Conservation (phyloP, 768 basidiomycete genomes). For the Amanita rimosa region DNA sequence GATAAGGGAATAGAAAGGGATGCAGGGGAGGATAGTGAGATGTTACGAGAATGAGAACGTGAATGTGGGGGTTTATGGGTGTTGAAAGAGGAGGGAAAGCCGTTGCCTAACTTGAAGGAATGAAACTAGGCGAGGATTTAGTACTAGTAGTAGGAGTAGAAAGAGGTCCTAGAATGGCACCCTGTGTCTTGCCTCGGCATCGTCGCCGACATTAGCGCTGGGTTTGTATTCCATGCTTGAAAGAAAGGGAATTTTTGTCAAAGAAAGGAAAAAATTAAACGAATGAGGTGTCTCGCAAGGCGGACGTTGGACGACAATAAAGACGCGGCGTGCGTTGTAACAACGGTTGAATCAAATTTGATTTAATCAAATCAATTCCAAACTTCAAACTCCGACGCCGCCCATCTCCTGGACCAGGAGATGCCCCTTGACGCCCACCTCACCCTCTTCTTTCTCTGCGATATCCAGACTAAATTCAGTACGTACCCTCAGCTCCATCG, state of each 20-base stretch:
- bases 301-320: constrained; percentile 6
- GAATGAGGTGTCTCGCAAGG: constrained; percentile 23
- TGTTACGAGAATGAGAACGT: constrained; percentile 66
- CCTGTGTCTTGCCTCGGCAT: constrained; percentile 29
- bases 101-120: constrained; percentile 58
- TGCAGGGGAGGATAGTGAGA: constrained; percentile 39
- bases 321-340: constrained; percentile 8
- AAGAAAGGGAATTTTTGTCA: constrained; percentile 15
- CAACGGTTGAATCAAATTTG: background rate
- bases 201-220: constrained; percentile 20
- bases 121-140: constrained; percentile 66
- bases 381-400: constrained; percentile 12
- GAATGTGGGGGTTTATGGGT: constrained; percentile 37
- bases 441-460: constrained; percentile 71
- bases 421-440: constrained; percentile 21
- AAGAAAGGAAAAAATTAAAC: constrained; percentile 24
- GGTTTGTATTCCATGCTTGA: constrained; percentile 15
- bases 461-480: constrained; percentile 75
- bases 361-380: background rate
- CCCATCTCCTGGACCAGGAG: constrained; percentile 1
- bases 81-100: constrained; percentile 24
- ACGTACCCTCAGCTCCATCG: too few species aligned
- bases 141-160: too few species aligned
- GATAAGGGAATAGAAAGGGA: constrained; percentile 9
- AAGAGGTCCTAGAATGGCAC: too few species aligned